phyloP scores from a whole-genome alignment of 768 basidiomycete genomes.

The Udeniomyces megalosporus region DNA sequence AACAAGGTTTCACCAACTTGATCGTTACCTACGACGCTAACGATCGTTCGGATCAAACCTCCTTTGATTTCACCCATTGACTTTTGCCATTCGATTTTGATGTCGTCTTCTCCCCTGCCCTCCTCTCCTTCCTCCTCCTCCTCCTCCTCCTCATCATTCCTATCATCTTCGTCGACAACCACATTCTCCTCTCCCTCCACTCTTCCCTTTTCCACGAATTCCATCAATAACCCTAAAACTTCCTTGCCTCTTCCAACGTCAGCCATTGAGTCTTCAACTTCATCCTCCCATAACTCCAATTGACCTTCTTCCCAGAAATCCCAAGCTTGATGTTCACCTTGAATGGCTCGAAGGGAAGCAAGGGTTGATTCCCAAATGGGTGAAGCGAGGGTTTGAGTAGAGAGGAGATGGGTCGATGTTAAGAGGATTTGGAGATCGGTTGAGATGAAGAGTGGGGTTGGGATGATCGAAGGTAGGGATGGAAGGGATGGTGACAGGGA shows the following conservation, averaged over 20 bases:
- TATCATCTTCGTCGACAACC: conserved; percentile 11
- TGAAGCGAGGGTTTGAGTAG: neutral
- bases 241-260: no score
- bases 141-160: conserved; percentile 20
- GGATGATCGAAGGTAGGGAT: conserved; percentile 20
- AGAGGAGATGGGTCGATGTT: neutral
- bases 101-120: neutral
- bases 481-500: no score
- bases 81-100: neutral
- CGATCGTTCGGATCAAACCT: neutral
- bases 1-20: neutral
- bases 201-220: conserved; percentile 50
- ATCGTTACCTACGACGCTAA: neutral
- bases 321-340: no score
- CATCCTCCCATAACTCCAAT: no score
- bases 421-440: neutral
- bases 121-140: neutral
- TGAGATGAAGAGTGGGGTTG: conserved; percentile 14
- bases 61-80: neutral
- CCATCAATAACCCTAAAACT: conserved; percentile 32
- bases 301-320: no score
- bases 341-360: neutral
- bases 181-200: conserved; percentile 15
- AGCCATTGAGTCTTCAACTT: no score
- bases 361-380: neutral